These are phyloP conservation scores for Ceratocystis diversiconidia DNA, from an alignment of 2,329 filamentous ascomycete species.

Conservation along the genomic window DNA sequence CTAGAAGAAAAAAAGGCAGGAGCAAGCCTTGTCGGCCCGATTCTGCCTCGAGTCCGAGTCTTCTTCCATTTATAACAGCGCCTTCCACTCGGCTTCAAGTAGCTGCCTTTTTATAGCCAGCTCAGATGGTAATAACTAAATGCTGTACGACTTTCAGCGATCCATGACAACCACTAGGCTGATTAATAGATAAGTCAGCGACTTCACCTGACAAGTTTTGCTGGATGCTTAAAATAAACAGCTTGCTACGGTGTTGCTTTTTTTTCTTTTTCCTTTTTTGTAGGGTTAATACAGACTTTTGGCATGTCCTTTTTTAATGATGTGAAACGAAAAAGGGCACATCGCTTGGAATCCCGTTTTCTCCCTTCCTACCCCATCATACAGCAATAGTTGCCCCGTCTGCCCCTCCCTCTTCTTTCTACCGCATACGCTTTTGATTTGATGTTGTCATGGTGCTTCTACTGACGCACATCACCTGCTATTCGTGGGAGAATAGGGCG, in stretches of 20 bases:
- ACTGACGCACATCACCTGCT: neutral
- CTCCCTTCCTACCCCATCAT: neutral
- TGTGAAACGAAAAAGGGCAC: neutral
- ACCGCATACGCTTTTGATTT: neutral
- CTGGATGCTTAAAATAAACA: neutral
- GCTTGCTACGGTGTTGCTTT: neutral
- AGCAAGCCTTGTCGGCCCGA: neutral
- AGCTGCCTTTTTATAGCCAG: too few species aligned
- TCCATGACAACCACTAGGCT: too few species aligned
- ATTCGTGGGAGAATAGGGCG: neutral
- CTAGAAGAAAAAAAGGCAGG: neutral
- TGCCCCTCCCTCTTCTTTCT: neutral
- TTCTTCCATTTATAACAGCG: neutral
- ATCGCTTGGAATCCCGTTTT: neutral
- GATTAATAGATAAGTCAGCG: too few species aligned
- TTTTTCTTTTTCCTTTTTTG: neutral
- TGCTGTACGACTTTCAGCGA: neutral
- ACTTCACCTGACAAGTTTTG: too few species aligned
- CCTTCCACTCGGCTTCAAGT: neutral
- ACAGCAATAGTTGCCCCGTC: neutral
- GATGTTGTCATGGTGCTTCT: neutral
- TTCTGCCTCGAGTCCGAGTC: neutral
- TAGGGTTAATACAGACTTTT: neutral
- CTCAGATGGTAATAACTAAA: too few species aligned
- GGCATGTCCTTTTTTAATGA: neutral